Evolutionary conservation across 2,329 filamentous ascomycete species (phyloP), one percentile per base, ranked within the genome.

Genomic region (Aspergillus sp.): DNA sequence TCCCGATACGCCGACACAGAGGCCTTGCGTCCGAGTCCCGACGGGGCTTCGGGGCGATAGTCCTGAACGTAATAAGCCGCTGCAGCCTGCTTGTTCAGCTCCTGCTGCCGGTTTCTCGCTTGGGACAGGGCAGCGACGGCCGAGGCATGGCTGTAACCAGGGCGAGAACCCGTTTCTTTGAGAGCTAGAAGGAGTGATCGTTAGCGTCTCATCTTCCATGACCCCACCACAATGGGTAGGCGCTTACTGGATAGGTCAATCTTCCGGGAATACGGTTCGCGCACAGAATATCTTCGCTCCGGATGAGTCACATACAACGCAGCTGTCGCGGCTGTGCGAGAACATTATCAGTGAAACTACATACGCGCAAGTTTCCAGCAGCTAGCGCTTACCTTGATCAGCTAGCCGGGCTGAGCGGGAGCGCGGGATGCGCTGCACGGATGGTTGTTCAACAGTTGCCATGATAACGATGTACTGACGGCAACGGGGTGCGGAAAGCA

Each of bases 91-190:
- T 79, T 79, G n/a, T 47, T 29, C 13, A 31, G 16, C 21, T 57
- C 84, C 79, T 16, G 86, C 84, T 65, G 82, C 87, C 85, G 88
- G 61, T 84, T 83, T 45, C 64, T 88, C 45, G 83, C 79, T 78
- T 89, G 88, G 47, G 89, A 89, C 43, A 93, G 76, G 47, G 90
- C 91, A 50, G 88, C 84, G 58, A 87, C 83, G 55, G 89, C 89
- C 52, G 89, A 89, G 47, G 78, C 75, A 44, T 77, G 72, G 52
- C 74, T 75, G 45, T 77, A 68, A 21, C 71, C 72, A 34, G 88
- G 87, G 3, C 87, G 85, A 11, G 89, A 88, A 63, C 81, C 59
- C 3, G 61, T 60, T n/a, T 54, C 58, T 49, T 57, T 62, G 51
- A 59, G 46, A 43, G 59, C 67, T 70, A 29, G 25, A 29, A 29